Evolutionary conservation across 2,329 filamentous ascomycete genomes (phyloP).

Genomic region (Trichoderma sp.): DNA sequence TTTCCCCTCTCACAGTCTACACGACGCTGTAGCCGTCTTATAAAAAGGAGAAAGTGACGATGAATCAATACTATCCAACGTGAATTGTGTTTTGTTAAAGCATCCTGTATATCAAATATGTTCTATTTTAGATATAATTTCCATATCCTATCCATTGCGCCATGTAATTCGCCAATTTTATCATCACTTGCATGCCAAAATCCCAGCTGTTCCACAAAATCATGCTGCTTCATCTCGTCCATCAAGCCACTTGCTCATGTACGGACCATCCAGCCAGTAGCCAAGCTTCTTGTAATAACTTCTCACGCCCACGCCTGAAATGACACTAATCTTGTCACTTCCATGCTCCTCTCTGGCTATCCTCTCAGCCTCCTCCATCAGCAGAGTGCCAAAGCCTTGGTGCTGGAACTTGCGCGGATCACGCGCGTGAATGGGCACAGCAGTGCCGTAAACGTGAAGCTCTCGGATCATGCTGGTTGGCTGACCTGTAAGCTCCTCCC

Average conservation of each 20-base stretch:
- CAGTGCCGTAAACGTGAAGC: constrained; percentile 93
- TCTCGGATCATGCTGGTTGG: constrained; percentile 90
- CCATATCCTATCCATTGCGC: constrained; percentile 1
- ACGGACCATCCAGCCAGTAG: constrained; percentile 90
- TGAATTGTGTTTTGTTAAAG: neutral
- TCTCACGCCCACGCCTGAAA: constrained; percentile 93
- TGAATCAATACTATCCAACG: neutral
- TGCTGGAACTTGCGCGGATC: constrained; percentile 98
- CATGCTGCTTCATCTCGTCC: constrained; percentile 34
- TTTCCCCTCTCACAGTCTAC: neutral
- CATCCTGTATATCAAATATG: neutral
- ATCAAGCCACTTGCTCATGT: constrained; percentile 67
- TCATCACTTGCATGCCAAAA: neutral
- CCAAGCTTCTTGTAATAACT: constrained; percentile 94
- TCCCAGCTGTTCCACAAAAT: neutral
- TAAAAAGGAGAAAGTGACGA: neutral
- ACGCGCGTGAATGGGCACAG: constrained; percentile 93
- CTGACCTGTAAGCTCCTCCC: constrained; percentile 80
- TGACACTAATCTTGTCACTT: constrained; percentile 91
- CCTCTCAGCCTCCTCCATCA: constrained; percentile 97
- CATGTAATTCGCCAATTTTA: neutral
- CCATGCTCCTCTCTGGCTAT: constrained; percentile 94
- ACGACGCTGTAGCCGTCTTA: neutral
- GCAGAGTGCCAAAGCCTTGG: constrained; percentile 89
- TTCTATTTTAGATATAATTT: neutral